phyloP scores from a whole-genome alignment of 1,284 basidiomycete genomes.

The Salmacisia buchloeana region DNA sequence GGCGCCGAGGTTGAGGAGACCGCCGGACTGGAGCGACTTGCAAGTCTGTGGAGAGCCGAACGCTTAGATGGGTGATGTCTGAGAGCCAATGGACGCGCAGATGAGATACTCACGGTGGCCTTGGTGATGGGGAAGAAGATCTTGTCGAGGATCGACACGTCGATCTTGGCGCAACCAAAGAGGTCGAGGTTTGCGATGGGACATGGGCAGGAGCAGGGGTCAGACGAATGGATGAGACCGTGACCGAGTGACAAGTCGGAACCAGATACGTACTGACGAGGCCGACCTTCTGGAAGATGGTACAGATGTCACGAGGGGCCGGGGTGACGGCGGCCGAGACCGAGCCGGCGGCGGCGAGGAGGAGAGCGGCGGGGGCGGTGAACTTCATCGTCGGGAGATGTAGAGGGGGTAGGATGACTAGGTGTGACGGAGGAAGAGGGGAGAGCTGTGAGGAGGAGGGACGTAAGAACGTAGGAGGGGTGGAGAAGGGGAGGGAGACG shows the following conservation, averaged over 20 bases:
- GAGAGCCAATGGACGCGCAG: too few relatives aligned
- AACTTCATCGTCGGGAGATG: not conserved
- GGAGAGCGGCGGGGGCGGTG: not conserved
- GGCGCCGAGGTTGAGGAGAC: not conserved
- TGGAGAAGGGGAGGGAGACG: not conserved
- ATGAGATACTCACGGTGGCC: too few relatives aligned
- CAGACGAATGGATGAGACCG: not conserved
- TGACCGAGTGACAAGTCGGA: not conserved
- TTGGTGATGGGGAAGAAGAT: not conserved
- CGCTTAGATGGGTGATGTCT: too few relatives aligned
- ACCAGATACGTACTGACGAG: not conserved
- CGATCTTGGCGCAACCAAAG: not conserved
- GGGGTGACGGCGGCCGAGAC: not conserved
- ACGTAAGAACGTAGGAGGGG: not conserved
- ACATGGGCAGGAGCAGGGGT: not conserved
- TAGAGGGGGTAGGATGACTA: too few relatives aligned
- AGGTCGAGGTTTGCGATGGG: constrained; percentile 1
- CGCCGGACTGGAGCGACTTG: constrained; percentile 2
- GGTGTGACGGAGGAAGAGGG: too few relatives aligned
- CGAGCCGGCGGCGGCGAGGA: not conserved
- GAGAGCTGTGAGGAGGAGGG: not conserved
- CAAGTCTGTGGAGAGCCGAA: too few relatives aligned
- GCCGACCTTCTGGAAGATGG: not conserved
- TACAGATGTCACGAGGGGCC: not conserved
- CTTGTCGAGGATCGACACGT: not conserved